Evolutionary conservation across 345 rosid genomes (phyloP).

Genomic region (Sonneratia caseolaris): DNA sequence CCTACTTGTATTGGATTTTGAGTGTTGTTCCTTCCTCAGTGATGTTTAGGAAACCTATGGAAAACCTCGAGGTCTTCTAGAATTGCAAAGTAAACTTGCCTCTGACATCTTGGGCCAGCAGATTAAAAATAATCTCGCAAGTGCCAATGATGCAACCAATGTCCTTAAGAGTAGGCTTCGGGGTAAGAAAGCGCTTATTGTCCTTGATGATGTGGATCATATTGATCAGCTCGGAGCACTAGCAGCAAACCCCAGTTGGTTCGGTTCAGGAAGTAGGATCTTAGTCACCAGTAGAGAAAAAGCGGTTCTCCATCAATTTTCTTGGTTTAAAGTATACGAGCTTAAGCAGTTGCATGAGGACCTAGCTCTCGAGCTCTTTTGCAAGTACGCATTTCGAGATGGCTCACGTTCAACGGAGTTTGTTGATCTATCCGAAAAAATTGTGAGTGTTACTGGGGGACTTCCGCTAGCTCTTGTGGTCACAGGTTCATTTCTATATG

Average conservation of each 20-base stretch:
- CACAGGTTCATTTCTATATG: slow-evolving; percentile 2
- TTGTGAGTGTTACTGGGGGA: background rate
- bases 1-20: background rate
- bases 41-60: background rate
- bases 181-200: slow-evolving; percentile 8
- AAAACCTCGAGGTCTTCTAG: background rate
- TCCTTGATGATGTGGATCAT: slow-evolving; percentile 19
- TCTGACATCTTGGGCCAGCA: background rate
- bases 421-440: background rate
- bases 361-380: slow-evolving; percentile 4
- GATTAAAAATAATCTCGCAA: background rate
- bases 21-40: background rate
- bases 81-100: background rate
- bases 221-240: slow-evolving; percentile 2
- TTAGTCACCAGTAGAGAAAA: slow-evolving; percentile 6
- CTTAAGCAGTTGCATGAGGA: background rate
- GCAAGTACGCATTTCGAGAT: slow-evolving; percentile 3
- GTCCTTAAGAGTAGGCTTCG: background rate
- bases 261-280: slow-evolving; percentile 8
- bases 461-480: slow-evolving; percentile 10
- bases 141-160: background rate
- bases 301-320: background rate
- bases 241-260: background rate
- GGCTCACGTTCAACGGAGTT: background rate
- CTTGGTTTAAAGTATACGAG: background rate